Evolutionary conservation across 2,329 filamentous ascomycete genomes (phyloP), one percentile per base, ranked within the genome.

Genomic region (Fonsecaea erecta): DNA sequence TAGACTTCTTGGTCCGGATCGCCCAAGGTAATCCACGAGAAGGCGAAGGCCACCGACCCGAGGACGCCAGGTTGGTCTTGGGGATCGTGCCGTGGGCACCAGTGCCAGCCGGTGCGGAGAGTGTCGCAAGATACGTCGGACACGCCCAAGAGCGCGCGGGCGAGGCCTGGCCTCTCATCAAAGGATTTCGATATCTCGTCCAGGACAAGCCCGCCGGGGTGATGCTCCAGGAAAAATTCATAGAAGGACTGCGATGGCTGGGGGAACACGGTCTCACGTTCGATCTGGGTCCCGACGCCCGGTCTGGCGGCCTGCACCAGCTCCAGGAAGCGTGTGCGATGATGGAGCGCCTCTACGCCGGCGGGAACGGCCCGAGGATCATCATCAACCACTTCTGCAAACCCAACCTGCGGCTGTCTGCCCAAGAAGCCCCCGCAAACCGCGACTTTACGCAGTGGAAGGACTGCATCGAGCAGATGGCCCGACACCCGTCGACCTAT

Each of bases 351-450:
- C 86, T 90, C 91, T 73, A 82, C 87, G 53, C 32, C 5, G 56
- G 80, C 0, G 85, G 86, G 60, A 82, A 83, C 5, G 86, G 84
- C 72, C 85, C 89, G 35, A 84, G 81, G 0, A 85, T 93, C 73
- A 82, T 96, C 59, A 79, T 96, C 70, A 92, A 97, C 77, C 93
- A 97, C 78, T 85, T 97, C 71, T 93, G 92, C 84, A 97, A 97
- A 79, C 93, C 93, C 1, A 88, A 94, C 75, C 81, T 96, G 30
- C 83, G 83, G 34, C 82, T 90, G 14, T 64, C 66, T 1, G 67
- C 69, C 3, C 18, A 30, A 1, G 66, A 70, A 52, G 62, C 63
- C 69, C 71, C 57, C 7, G 63, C 66, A 28, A 24, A 87, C 73
- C 80, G 84, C 0, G 81, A 83, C 28, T 93, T 90, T 76, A 77